Evolutionary conservation across 129 eudicot genomes (phyloP), one percentile per base, ranked within the genome.

Genomic region (Chrysanthemum makinoi): DNA sequence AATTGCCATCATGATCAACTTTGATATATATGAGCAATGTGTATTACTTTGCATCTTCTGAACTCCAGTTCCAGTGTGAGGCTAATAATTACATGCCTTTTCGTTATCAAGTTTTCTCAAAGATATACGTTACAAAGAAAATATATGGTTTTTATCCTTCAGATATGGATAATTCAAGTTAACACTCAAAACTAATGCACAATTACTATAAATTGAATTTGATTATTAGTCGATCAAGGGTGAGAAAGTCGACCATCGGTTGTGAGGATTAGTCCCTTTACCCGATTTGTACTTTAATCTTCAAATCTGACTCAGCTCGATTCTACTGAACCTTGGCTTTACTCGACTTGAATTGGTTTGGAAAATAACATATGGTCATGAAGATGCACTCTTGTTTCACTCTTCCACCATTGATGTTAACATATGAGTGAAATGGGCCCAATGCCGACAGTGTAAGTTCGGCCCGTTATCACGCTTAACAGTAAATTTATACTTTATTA

Each of bases 381-480:
- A 50, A 28, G 49, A 16, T 15, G 60, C 61, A 49, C 59, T 72
- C 43, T 30, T 67, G 50, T 67, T 69, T 74, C 60, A 68, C 39
- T 44, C 24, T 70, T 69, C 80, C 80, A 76, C 56, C 55, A 68
- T 62, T 62, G 81, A 77, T 53, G 71, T 70, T 4, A 53, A 70
- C 72, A 24, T 43, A 48, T 77, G 64, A 62, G n/a, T 47, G 28
- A 55, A 65, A 57, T 70, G 81, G 76, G 81, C 76, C 81, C 76
- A 63, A 20, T 75, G 54, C 2, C 13, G 64, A 63, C 48, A 70
- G 66, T 53, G 54, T 19, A 20, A 63, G 50, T 65, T 71, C 76
- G 75, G 66, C 72, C 81, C 81, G 64, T 70, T 70, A 62, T 64
- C 59, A 77, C 39, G 58, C 47, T 16, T 35, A 17, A 61, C 17